A percentile compares a stretch with the other conserved stretches of the same genome.
These are phyloP conservation scores for Tephrocybe sp. DNA, from an alignment of 768 basidiomycete species.

Conservation along the genomic window DNA sequence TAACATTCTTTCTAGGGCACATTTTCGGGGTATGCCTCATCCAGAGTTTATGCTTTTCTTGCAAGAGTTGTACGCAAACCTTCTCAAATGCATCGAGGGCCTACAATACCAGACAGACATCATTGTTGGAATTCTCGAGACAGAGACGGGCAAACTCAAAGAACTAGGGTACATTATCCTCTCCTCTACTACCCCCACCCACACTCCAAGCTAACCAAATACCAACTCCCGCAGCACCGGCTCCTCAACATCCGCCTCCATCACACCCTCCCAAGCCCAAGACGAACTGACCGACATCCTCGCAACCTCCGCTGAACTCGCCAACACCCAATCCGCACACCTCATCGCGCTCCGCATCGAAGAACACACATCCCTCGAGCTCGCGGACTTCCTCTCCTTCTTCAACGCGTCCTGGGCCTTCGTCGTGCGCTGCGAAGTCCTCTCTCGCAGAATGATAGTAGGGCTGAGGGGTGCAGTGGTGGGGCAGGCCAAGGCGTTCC, in stretches of 20 bases:
- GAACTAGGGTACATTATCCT: not conserved
- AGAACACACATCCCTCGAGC: constrained; percentile 68
- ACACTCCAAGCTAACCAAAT: not conserved
- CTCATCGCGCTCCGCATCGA: constrained; percentile 76
- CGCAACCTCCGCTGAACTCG: constrained; percentile 78
- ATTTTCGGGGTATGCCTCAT: constrained; percentile 67
- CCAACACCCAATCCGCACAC: constrained; percentile 79
- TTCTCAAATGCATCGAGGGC: constrained; percentile 66
- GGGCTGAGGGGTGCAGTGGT: constrained; percentile 84
- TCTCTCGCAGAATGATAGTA: constrained; percentile 90
- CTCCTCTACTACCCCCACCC: too few species aligned
- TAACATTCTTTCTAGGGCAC: constrained; percentile 40
- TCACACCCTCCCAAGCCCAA: constrained; percentile 29
- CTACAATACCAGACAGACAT: constrained; percentile 58
- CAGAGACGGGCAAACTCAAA: constrained; percentile 22
- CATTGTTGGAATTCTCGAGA: constrained; percentile 55
- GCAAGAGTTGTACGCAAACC: constrained; percentile 53
- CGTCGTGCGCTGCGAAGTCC: constrained; percentile 81
- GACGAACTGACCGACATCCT: constrained; percentile 78
- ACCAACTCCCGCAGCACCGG: not conserved
- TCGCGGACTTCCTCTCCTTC: constrained; percentile 74
- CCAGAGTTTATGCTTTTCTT: constrained; percentile 63
- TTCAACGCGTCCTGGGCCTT: constrained; percentile 90
- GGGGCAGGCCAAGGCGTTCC: constrained; percentile 86
- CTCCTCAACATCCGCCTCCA: constrained; percentile 28